Evolutionary conservation across 345 rosid species (phyloP), one percentile per base, ranked within the genome.

Genomic region (Alliaria petiolata): DNA sequence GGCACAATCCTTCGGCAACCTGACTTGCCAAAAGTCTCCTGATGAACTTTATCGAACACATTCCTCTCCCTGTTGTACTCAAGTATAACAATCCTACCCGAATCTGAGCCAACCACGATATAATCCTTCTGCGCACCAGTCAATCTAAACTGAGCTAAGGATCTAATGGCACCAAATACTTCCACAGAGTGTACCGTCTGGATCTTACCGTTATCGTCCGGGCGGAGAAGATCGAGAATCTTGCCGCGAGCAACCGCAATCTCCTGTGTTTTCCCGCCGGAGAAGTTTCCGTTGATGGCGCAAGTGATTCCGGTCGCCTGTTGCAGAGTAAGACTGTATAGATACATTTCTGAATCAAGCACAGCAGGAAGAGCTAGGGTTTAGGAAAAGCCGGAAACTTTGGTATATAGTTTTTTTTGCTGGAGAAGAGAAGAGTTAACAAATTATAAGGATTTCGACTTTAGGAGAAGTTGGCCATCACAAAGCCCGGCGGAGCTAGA

Each of bases 231-330:
- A 56, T 92, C 97, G 22, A 95, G 91, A 33, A 91, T 82, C 81
- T 95, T 91, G 10, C 99, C 99, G 16, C 97, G 96, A 20, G 99
- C 98, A 12, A 95, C 97, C 22, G 84, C 97, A 44, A 95, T 90
- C 80, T 95, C 99, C 47, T 90, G 98, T 34, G 79, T 22, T 78
- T 89, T 95, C 33, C 90, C 90, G 69, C 98, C 99, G 71, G 99
- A 87, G 86, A 95, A 91, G 83, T 82, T 89, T n/a, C 99, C 99
- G 40, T 89, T 95, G 52, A 91, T 86, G 11, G 99, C 97, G 79
- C 81, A 77, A 16, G 82, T 76, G 54, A 95, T 80, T 78, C 99
- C 99, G 7, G 96, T 95, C 67, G 99, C 86, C 53, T 88, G 96
- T 19, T 95, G 99, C 19, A 95, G 93, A 8, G 98, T 91, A 39